A percentile compares a stretch with the other conserved stretches of the same genome.
phyloP scores from a whole-genome alignment of 371 early-diverging fungal species.

The Chytridium lagenaria region DNA sequence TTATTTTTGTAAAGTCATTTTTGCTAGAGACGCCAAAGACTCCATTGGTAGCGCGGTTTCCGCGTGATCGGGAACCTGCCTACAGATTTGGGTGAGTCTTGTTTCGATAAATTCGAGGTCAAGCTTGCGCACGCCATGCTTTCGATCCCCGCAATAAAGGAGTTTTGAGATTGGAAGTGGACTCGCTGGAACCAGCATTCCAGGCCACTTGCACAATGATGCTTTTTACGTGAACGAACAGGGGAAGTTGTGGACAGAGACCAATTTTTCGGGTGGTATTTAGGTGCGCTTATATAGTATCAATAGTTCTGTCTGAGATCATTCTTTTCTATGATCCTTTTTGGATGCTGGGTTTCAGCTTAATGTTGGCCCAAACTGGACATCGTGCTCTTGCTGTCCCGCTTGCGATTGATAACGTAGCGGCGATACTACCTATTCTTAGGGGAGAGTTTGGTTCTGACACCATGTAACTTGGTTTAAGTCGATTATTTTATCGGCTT shows the following conservation, averaged over 20 bases:
- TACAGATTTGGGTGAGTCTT: conserved; percentile 95
- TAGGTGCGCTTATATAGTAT: conserved; percentile 55
- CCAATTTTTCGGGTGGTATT: conserved; percentile 95
- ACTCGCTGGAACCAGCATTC: conserved; percentile 84
- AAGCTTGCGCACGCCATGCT: conserved; percentile 97
- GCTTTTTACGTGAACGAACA: conserved; percentile 67
- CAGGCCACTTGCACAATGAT: conserved; percentile 93
- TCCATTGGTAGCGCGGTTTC: conserved; percentile 96
- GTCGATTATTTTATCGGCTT: too few species aligned
- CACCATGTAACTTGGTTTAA: too few species aligned
- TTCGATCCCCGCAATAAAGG: conserved; percentile 97
- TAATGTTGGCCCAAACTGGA: not conserved
- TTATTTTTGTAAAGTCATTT: conserved; percentile 59
- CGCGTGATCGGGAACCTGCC: conserved; percentile 96
- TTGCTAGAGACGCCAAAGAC: conserved; percentile 80
- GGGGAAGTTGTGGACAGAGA: conserved; percentile 77
- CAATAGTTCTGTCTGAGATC: too few species aligned
- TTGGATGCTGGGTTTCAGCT: too few species aligned
- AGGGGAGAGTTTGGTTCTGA: too few species aligned
- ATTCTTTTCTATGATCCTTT: too few species aligned
- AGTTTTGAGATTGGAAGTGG: conserved; percentile 97
- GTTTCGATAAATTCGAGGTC: conserved; percentile 98
- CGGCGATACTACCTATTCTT: not conserved
- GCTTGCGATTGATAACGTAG: not conserved
- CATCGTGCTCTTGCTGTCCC: not conserved